Evolutionary conservation across 768 basidiomycete species (phyloP).

Genomic region (Auricularia cornea): DNA sequence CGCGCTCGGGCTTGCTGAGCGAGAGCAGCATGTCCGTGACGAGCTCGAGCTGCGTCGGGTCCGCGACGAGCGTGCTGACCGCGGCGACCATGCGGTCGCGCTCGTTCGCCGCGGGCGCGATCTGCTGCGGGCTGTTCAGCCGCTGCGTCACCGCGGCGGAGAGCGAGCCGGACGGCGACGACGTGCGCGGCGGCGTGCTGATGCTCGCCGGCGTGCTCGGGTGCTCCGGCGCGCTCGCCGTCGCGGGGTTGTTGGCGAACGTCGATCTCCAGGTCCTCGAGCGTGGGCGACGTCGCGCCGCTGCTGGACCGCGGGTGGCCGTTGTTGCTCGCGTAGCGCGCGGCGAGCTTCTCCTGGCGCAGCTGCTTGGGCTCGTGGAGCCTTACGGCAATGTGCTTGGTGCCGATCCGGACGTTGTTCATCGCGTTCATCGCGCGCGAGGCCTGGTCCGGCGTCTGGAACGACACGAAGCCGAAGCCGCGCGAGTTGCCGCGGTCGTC

Average conservation of each 20-base stretch:
- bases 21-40: slow-evolving; percentile 77
- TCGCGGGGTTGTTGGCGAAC: slow-evolving; percentile 59
- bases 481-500: slow-evolving; percentile 74
- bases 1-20: slow-evolving; percentile 80
- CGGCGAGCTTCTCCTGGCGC: slow-evolving; percentile 82
- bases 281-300: slow-evolving; percentile 78
- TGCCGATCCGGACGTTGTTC: slow-evolving; percentile 66
- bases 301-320: slow-evolving; percentile 73
- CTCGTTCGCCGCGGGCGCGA: slow-evolving; percentile 48
- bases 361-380: slow-evolving; percentile 87
- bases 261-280: slow-evolving; percentile 18
- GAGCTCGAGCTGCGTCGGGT: slow-evolving; percentile 44
- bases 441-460: slow-evolving; percentile 79
- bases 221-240: slow-evolving; percentile 84
- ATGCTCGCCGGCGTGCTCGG: slow-evolving; percentile 74
- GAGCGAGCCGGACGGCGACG: slow-evolving; percentile 59
- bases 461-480: slow-evolving; percentile 89
- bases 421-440: slow-evolving; percentile 62
- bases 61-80: slow-evolving; percentile 50
- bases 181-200: slow-evolving; percentile 77
- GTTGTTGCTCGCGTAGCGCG: slow-evolving; percentile 61
- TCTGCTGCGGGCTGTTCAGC: not conserved
- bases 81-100: slow-evolving; percentile 65
- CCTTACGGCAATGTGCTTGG: slow-evolving; percentile 76
- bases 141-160: slow-evolving; percentile 39